Conservation (phyloP, 2,329 filamentous ascomycete genomes). For the Trichoderma brevicompactum region DNA sequence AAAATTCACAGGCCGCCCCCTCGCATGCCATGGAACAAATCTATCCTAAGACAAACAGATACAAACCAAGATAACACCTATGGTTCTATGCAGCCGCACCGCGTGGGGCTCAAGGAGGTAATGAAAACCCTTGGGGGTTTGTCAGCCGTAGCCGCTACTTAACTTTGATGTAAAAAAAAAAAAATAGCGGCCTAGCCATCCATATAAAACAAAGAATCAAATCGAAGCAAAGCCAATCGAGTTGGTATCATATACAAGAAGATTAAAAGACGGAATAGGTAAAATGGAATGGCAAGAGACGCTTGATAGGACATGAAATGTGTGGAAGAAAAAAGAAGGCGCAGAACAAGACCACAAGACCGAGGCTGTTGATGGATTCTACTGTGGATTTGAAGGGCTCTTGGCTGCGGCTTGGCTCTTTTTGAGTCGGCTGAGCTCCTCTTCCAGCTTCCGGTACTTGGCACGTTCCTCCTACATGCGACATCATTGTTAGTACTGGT, state of each 20-base stretch:
- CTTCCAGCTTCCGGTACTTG: slow-evolving; percentile 54
- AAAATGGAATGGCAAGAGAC: slow-evolving; percentile 19
- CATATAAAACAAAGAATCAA: slow-evolving; percentile 14
- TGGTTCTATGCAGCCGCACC: neutral
- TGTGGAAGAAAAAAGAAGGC: neutral
- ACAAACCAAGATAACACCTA: neutral
- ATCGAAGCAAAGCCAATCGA: slow-evolving; percentile 14
- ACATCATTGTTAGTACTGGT: slow-evolving; percentile 21
- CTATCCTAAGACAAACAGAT: slow-evolving; percentile 26
- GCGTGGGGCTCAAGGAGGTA: no score
- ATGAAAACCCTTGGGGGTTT: neutral
- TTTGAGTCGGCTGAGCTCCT: slow-evolving; percentile 53
- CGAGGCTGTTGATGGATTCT: slow-evolving; percentile 26
- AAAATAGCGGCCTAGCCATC: slow-evolving; percentile 8
- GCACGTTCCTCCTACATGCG: slow-evolving; percentile 55
- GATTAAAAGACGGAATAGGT: slow-evolving; percentile 20
- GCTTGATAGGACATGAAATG: slow-evolving; percentile 7
- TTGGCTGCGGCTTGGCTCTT: slow-evolving; percentile 50
- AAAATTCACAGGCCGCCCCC: neutral
- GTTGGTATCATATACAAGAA: slow-evolving; percentile 28
- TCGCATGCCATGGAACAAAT: slow-evolving; percentile 24
- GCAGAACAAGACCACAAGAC: neutral
- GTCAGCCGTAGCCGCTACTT: neutral
- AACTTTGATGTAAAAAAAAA: neutral
- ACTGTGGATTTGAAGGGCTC: slow-evolving; percentile 48